Conservation (phyloP, 345 rosid species). For the Rhodamnia argentea region DNA sequence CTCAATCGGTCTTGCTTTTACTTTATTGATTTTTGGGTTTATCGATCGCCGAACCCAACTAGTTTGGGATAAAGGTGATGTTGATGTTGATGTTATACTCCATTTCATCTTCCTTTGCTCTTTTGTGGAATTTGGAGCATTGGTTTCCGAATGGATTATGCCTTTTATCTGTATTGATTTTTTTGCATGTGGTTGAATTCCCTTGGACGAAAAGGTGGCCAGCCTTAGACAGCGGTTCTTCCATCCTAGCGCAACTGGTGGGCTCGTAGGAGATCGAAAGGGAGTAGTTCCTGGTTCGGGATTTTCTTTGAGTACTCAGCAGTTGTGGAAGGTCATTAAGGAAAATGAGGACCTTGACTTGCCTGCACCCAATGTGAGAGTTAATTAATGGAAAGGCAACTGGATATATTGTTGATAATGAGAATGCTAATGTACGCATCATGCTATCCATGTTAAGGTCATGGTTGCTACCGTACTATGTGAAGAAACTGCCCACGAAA, state of each 20-base stretch:
- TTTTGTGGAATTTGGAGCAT: not conserved
- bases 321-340: slow-evolving; percentile 86
- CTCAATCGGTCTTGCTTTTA: too few relatives aligned
- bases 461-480: slow-evolving; percentile 98
- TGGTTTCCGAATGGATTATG: not conserved
- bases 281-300: slow-evolving; percentile 97
- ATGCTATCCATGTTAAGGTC: slow-evolving; percentile 39
- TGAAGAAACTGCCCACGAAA: slow-evolving; percentile 88
- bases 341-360: slow-evolving; percentile 96
- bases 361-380: slow-evolving; percentile 84
- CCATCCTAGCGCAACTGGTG: slow-evolving; percentile 92
- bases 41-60: not conserved
- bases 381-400: not conserved
- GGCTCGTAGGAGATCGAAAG: slow-evolving; percentile 92
- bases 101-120: not conserved
- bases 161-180: not conserved
- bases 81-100: not conserved
- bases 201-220: slow-evolving; percentile 48
- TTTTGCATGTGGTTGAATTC: not conserved
- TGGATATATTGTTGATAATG: not conserved
- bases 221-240: slow-evolving; percentile 70
- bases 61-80: too few relatives aligned
- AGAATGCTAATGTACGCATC: not conserved
- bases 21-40: not conserved
- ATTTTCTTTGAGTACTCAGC: slow-evolving; percentile 80